Conservation (phyloP, 441 rosid genomes). For the Melastoma candidum region DNA sequence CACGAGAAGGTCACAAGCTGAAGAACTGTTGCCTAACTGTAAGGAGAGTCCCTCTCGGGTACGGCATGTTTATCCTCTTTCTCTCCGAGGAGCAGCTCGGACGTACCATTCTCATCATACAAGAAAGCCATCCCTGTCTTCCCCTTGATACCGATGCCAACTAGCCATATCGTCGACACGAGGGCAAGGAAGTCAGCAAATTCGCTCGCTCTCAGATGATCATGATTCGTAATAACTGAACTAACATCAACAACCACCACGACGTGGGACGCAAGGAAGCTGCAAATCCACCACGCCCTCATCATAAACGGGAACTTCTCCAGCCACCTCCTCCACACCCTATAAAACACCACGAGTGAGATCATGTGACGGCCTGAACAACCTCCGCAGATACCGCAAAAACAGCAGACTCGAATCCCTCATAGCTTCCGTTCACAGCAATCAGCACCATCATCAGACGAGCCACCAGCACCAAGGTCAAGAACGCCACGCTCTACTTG, state of each 20-base stretch:
- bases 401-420: constrained; percentile 33
- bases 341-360: constrained; percentile 28
- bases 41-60: constrained; percentile 37
- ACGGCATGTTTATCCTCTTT: constrained; percentile 23
- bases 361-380: constrained; percentile 44
- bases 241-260: constrained; percentile 28
- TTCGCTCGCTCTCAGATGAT: constrained; percentile 27
- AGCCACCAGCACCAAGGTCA: constrained; percentile 31
- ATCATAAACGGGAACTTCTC: constrained; percentile 57
- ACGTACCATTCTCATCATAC: constrained; percentile 18
- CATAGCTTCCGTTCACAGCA: constrained; percentile 23
- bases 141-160: constrained; percentile 60
- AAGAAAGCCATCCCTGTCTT: constrained; percentile 42
- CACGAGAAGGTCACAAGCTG: constrained; percentile 89
- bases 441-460: constrained; percentile 42
- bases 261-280: constrained; percentile 40
- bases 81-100: constrained; percentile 55
- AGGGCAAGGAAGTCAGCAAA: constrained; percentile 42
- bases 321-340: constrained; percentile 20
- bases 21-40: constrained; percentile 62
- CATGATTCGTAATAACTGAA: constrained; percentile 24
- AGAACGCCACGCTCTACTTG: constrained; percentile 36
- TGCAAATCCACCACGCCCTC: constrained; percentile 84
- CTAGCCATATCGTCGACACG: constrained; percentile 44
- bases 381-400: constrained; percentile 41